Evolutionary conservation across 345 rosid species (phyloP), one percentile per base, ranked within the genome.

Genomic region (Bruguiera sexangula): DNA sequence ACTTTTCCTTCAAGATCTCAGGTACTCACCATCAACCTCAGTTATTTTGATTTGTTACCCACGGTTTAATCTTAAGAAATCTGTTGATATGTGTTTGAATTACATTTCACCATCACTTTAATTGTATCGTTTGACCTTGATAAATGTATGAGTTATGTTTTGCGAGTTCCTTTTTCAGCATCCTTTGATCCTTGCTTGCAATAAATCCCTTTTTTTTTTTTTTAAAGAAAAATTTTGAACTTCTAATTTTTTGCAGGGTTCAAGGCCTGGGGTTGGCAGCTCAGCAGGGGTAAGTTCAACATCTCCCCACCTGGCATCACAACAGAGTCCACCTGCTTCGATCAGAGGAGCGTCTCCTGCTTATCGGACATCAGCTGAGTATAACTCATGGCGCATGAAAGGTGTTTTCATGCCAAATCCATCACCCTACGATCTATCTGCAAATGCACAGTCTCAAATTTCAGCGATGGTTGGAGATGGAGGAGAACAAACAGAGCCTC

Each of bases 1-100:
- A 92, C 98, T 61, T 92, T 90, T 73, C 99, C 99, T 61, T 90
- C 97, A 29, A 89, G 85, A 84, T 83, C 96, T 72, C 98, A 92
- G 96, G 99, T 95, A 70, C 79, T 80, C 54, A 32, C 67, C 36
- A 66, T 8, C 63, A 62, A 62, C 60, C 37, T 8, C 22, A 62
- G 19, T 68, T 62, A 36, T 50, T 60, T 60, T 52, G 11, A 36
- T 29, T 30, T 0, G 11, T 48, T 50, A 9, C 48, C 50, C 53
- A 65, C 7, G 19, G 37, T 27, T 20, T 31, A 21, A 36, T 57
- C 18, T 11, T n/a, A 37, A 43, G 26, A 11, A 64, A 20, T 57
- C 21, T 37, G 36, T 50, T 57, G 69, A 22, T 65, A 39, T 19
- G 13, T 26, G 8, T 39, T 31, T 50, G 26, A 55, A 27, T 43